Evolutionary conservation across 345 rosid genomes (phyloP).

Genomic region (Noccaea bulbosa): DNA sequence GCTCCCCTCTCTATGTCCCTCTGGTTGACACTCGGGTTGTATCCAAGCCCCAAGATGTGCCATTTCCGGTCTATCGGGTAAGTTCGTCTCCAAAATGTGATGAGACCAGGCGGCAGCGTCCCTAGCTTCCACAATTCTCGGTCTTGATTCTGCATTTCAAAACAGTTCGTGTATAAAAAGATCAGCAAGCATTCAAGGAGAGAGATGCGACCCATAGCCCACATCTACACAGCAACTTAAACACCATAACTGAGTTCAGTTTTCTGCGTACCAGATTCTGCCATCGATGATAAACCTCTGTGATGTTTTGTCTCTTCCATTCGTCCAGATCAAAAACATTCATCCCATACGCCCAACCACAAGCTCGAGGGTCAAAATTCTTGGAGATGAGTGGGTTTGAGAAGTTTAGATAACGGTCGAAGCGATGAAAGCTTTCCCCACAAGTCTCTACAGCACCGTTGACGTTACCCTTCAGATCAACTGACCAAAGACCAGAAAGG

Average conservation of each 20-base stretch:
- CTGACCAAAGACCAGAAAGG: conserved; percentile 79
- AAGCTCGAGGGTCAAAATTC: conserved; percentile 88
- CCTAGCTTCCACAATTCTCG: conserved; percentile 83
- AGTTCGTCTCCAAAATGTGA: conserved; percentile 78
- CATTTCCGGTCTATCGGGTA: conserved; percentile 59
- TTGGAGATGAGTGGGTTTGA: conserved; percentile 90
- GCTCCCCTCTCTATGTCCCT: conserved; percentile 76
- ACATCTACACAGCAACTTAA: conserved; percentile 15
- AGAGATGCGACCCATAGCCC: conserved; percentile 24
- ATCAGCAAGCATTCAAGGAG: conserved; percentile 29
- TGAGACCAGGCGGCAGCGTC: conserved; percentile 85
- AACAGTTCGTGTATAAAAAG: not conserved
- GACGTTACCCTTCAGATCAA: conserved; percentile 91
- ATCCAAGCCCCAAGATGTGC: conserved; percentile 89
- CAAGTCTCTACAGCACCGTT: conserved; percentile 99
- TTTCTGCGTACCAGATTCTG: conserved; percentile 76
- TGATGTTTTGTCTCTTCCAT: conserved; percentile 91
- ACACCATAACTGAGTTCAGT: conserved; percentile 8
- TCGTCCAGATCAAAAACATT: conserved; percentile 84
- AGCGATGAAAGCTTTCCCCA: conserved; percentile 94
- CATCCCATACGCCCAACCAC: conserved; percentile 99
- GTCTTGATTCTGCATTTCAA: conserved; percentile 64
- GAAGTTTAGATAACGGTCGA: conserved; percentile 96
- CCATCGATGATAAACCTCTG: conserved; percentile 89
- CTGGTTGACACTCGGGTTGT: conserved; percentile 72